Conservation (phyloP, 2,329 filamentous ascomycete species). For the Aspergillus brasiliensis region DNA sequence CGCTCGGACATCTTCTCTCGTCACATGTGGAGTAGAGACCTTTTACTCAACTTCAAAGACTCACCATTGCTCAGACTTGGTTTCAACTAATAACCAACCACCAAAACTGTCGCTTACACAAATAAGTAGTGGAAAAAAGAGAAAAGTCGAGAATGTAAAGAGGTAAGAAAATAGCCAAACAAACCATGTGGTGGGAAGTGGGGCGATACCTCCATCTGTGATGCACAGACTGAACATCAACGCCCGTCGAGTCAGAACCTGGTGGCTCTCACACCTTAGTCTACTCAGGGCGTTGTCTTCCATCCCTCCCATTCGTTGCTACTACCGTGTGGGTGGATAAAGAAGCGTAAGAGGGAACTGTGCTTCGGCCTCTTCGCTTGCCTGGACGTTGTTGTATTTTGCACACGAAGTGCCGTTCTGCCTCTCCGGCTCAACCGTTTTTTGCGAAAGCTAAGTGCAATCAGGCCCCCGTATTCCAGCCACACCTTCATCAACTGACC, state of each 20-base stretch:
- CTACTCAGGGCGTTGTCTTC: not conserved
- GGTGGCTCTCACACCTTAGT: constrained; percentile 28
- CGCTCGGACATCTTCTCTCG: too few species aligned
- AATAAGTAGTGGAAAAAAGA: not conserved
- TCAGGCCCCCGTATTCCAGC: not conserved
- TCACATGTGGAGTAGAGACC: too few species aligned
- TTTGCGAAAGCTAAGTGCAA: not conserved
- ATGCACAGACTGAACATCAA: constrained; percentile 14
- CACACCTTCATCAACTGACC: constrained; percentile 3
- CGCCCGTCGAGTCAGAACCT: constrained; percentile 10
- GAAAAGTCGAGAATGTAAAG: not conserved
- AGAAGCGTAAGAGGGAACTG: constrained; percentile 16
- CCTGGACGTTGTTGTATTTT: not conserved
- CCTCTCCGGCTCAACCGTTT: not conserved
- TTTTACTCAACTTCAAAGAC: too few species aligned
- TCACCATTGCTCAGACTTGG: too few species aligned
- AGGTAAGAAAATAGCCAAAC: not conserved
- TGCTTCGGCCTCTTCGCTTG: constrained; percentile 3
- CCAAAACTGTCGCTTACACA: not conserved
- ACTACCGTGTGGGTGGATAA: constrained; percentile 14
- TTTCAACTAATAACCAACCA: too few species aligned
- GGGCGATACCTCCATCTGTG: constrained; percentile 14
- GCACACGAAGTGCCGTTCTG: constrained; percentile 2
- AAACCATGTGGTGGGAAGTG: constrained; percentile 25
- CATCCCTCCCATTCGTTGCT: constrained; percentile 15